Evolutionary conservation across 768 basidiomycete genomes (phyloP).

Genomic region (Pholiota molesta): DNA sequence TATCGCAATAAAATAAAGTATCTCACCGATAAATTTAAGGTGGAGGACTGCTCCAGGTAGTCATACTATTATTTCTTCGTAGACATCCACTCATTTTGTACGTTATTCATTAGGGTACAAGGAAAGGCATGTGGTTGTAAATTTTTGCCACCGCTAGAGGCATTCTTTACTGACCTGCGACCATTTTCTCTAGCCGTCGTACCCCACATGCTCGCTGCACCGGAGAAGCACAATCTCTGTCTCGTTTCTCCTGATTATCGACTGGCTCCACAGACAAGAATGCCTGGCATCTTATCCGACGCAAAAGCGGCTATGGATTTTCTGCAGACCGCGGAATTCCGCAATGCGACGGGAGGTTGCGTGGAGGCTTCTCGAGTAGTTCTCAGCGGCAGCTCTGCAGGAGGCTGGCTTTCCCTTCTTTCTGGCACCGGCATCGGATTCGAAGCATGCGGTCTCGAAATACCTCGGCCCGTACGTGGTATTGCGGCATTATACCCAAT

Average conservation of each 20-base stretch:
- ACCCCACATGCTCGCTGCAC: slow-evolving; percentile 38
- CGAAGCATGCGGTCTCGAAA: slow-evolving; percentile 31
- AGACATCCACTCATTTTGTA: neutral
- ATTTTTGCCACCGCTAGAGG: neutral
- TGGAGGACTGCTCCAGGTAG: slow-evolving; percentile 36
- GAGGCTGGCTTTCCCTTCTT: slow-evolving; percentile 40
- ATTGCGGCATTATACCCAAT: slow-evolving; percentile 41
- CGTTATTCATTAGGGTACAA: slow-evolving; percentile 5
- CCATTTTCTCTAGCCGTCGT: slow-evolving; percentile 23
- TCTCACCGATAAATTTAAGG: slow-evolving; percentile 18
- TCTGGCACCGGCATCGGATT: slow-evolving; percentile 39
- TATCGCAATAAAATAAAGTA: neutral
- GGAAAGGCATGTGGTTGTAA: slow-evolving; percentile 2
- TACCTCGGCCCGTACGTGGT: slow-evolving; percentile 31
- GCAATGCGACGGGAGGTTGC: slow-evolving; percentile 27
- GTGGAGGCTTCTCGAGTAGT: slow-evolving; percentile 34
- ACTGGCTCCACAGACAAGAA: slow-evolving; percentile 37
- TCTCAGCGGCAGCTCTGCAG: slow-evolving; percentile 41
- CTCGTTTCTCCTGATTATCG: slow-evolving; percentile 39
- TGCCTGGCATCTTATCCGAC: slow-evolving; percentile 38
- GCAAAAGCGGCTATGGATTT: slow-evolving; percentile 38
- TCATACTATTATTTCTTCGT: too few relatives aligned
- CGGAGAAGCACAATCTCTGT: slow-evolving; percentile 33
- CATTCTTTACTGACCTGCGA: neutral
- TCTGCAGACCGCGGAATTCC: slow-evolving; percentile 30